These are phyloP conservation scores for Yarrowia sp. DNA, from an alignment of 805 yeast species.

Conservation along the genomic window DNA sequence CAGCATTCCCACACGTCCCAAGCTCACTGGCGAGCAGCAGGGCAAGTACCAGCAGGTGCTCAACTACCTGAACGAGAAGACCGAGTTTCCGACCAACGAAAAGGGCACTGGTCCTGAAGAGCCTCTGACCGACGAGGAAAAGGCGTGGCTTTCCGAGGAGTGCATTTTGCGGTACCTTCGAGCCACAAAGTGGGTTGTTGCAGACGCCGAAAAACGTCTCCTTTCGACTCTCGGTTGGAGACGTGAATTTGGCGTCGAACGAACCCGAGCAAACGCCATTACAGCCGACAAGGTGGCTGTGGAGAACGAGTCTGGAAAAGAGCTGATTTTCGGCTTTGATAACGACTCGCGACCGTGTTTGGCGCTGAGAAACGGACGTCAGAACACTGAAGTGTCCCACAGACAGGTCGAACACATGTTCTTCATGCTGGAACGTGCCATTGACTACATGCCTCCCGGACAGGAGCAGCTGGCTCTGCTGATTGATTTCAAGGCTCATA, in stretches of 20 bases:
- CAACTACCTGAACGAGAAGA: constrained; percentile 50
- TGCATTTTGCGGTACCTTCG: constrained; percentile 86
- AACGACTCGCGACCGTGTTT: constrained; percentile 88
- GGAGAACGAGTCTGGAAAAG: constrained; percentile 91
- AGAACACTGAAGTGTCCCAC: constrained; percentile 85
- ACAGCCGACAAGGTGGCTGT: constrained; percentile 42
- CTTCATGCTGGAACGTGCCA: constrained; percentile 85
- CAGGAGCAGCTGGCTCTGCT: constrained; percentile 90
- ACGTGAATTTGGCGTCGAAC: constrained; percentile 75
- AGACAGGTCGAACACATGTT: constrained; percentile 96
- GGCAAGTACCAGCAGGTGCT: constrained; percentile 62
- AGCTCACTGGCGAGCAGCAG: constrained; percentile 55
- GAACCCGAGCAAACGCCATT: constrained; percentile 31
- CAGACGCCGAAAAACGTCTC: constrained; percentile 70
- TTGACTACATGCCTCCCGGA: constrained; percentile 93
- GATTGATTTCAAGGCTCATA: constrained; percentile 87
- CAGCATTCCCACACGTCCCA: constrained; percentile 49
- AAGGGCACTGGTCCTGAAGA: constrained; percentile 37
- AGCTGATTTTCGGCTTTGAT: constrained; percentile 87
- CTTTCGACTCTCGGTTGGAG: constrained; percentile 86
- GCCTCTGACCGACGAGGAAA: constrained; percentile 54
- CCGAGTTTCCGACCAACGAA: constrained; percentile 44
- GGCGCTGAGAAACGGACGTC: constrained; percentile 90
- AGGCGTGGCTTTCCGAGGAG: constrained; percentile 90
- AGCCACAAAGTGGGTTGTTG: constrained; percentile 86